A percentile compares a stretch with the other conserved stretches of the same genome.
These are phyloP conservation scores for Echria macrotheca DNA, from an alignment of 495 filamentous ascomycete species.

Conservation along the genomic window DNA sequence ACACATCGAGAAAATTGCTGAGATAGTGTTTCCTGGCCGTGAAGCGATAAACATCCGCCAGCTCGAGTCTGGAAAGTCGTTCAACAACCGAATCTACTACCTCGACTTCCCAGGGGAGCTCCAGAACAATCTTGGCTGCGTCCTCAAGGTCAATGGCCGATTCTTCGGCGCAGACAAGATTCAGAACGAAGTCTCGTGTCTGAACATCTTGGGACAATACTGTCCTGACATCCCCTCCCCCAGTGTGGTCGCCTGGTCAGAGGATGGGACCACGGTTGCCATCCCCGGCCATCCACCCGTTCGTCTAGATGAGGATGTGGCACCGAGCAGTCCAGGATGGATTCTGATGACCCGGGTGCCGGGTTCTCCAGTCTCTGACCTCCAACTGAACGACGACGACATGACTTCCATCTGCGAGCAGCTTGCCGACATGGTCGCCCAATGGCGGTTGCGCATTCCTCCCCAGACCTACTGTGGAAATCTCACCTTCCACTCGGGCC, in stretches of 20 bases:
- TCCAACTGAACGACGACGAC: background rate
- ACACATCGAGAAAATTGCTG: background rate
- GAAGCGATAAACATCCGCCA: background rate
- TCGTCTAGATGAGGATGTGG: background rate
- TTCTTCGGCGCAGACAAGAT: conserved; percentile 9
- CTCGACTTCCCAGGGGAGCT: background rate
- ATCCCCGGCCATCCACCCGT: background rate
- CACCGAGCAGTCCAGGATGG: background rate
- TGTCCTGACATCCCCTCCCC: conserved; percentile 5
- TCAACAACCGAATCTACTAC: conserved; percentile 14
- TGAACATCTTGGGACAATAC: conserved; percentile 2
- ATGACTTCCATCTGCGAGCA: background rate
- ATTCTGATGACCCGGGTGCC: conserved; percentile 5
- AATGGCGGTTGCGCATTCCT: conserved; percentile 3
- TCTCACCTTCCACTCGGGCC: background rate
- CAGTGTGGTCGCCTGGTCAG: conserved; percentile 4
- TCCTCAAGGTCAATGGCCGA: conserved; percentile 8
- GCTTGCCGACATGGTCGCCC: background rate
- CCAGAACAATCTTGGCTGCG: too few relatives aligned
- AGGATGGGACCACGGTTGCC: background rate
- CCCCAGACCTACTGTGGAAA: background rate
- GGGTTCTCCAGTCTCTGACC: background rate
- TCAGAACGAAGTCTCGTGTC: conserved; percentile 7
- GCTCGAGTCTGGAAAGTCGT: conserved; percentile 1
- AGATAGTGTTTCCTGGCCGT: background rate